Conservation (phyloP, 805 yeast species). For the Peterozyma xylosa region DNA sequence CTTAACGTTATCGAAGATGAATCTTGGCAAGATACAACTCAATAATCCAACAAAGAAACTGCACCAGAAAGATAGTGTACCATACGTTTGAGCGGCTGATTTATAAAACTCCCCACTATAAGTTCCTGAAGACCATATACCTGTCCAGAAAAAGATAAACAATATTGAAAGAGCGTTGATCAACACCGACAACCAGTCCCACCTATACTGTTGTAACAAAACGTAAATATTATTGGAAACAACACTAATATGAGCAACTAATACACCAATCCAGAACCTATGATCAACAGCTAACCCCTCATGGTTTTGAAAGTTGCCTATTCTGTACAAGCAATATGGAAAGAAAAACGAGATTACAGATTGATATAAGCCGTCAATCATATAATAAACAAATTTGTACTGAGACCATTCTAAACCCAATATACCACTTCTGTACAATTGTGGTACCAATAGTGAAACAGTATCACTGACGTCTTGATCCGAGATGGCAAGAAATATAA, state of each 20-base stretch:
- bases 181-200: conserved; percentile 71
- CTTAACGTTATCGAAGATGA: conserved; percentile 39
- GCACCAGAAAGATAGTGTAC: conserved; percentile 60
- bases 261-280: conserved; percentile 64
- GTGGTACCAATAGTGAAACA: conserved; percentile 67
- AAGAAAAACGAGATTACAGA: conserved; percentile 66
- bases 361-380: conserved; percentile 74
- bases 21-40: conserved; percentile 51
- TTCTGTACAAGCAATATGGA: conserved; percentile 51
- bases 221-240: conserved; percentile 62
- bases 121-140: conserved; percentile 60
- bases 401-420: conserved; percentile 65
- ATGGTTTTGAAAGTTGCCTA: conserved; percentile 33
- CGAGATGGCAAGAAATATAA: conserved; percentile 67
- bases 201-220: conserved; percentile 60
- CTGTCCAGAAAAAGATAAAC: conserved; percentile 68
- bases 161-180: conserved; percentile 52
- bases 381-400: conserved; percentile 61
- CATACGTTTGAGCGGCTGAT: conserved; percentile 58
- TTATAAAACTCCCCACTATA: conserved; percentile 56
- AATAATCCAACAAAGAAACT: conserved; percentile 57
- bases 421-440: conserved; percentile 67
- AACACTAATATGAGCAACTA: conserved; percentile 60
- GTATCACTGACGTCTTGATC: conserved; percentile 76
- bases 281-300: conserved; percentile 61